Base-by-base conservation (phyloP, 805 yeast species). In the Ogataea haglerorum region DNA sequence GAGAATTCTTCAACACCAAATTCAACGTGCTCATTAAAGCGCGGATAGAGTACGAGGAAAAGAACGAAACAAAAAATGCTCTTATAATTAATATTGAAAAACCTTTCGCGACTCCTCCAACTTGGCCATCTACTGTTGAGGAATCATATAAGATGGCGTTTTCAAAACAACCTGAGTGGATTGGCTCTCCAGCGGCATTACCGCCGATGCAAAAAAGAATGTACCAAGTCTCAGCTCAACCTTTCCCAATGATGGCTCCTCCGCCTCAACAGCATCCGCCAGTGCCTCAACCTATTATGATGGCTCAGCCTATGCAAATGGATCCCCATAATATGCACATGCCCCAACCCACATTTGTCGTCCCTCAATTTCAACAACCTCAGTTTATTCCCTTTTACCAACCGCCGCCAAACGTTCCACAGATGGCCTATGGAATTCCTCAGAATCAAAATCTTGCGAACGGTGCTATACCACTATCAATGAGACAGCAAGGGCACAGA, bases 71-170 rank as follows among this genome's bases (percentile, higher is more conserved):
- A 7, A 34, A 44, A 55, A 37, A 54, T 40, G 33, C 56, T 42
- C 23, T 53, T 47, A 59, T 61, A 14, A 67, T 72, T 36, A 52
- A 61, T 16, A 67, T 81, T 45, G 89, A 81, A 49, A 77, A 69
- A 51, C 80, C 93, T 6, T 86, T 75, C 58, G 69, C 70, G 29
- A 82, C 91, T 0, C 81, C 86, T 8, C 95, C 95, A 37, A 82
- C 90, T 0, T 85, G 95, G 95, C 69, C 71, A 16, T 64, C 73
- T 34, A 77, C 80, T 2, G 24, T 30, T 6, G 56, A 53, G n/a
- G 79, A 75, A 42, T 69, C 82, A 2, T 77, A 78, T 60, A 73
- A 69, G 40, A 61, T 67, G 13, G 58, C 75, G 28, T 78, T 80
- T 61, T 75, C 80, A 2, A 68, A 40, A 50, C 59, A 38, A 45